Evolutionary conservation across 2,329 filamentous ascomycete genomes (phyloP), one percentile per base, ranked within the genome.

Genomic region (Fusarium musae): DNA sequence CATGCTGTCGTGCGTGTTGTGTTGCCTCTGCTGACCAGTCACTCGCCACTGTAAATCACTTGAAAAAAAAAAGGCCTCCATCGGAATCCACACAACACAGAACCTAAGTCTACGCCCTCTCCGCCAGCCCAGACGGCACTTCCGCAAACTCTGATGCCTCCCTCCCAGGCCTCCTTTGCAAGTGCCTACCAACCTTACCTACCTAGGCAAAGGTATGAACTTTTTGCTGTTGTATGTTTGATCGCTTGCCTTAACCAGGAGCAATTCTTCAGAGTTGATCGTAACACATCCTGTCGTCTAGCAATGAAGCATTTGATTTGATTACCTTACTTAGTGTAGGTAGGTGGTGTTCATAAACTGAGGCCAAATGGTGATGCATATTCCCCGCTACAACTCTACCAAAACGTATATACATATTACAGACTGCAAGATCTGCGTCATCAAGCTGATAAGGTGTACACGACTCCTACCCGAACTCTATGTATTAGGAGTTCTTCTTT

Each of bases 341-440:
- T 47, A 30, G 49, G 23, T 40, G 21, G 23, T 28, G 50, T 39
- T 39, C 23, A n/a, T 28, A 39, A 40, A 28, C 34, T 9, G 50
- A 39, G 34, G 34, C n/a, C 28, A 59, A 47, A 40, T 39, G 15
- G 37, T 42, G 17, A 34, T 49, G 40, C 39, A 37, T 43, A 53
- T 32, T 32, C 23, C 37, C 49, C 17, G 54, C 57, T 42, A 46
- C 54, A 40, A 42, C 39, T 52, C 47, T 52, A 23, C n/a, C 30
- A 34, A 23, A 19, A 34, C 32, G n/a, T n/a, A n/a, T n/a, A 16
- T 34, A 34, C 32, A 16, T 19, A 52, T 34, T 52, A 52, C n/a
- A 52, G 17, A 46, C 65, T 66, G 49, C 46, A 36, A 40, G 32
- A 47, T 53, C 65, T 60, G 70, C 54, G 53, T 58, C 66, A 70